Base-by-base conservation (phyloP, 441 rosid species). In the Gossypium trilobum region DNA sequence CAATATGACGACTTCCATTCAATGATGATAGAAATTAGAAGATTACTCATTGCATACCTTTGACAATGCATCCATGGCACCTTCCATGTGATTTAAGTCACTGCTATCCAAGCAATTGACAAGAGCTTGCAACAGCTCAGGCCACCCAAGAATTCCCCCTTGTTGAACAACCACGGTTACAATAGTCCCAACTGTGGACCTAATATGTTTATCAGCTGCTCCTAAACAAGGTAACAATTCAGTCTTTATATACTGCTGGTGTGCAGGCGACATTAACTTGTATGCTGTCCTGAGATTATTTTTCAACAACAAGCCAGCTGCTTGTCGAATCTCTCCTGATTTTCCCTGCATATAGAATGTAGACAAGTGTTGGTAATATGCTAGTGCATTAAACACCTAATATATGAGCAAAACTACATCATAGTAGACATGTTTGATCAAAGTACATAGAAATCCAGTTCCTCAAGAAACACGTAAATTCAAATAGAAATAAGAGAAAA, bases 11-110 rank as follows among this genome's bases (percentile, higher is more conserved):
- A 60, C 75, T 52, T 60, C 70, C 54, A 46, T 36, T 16, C 11
- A 60, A 58, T 29, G 44, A 27, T 58, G 66, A 13, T 33, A 22
- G 22, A 69, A n/a, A 71, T 33, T 50, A 57, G 71, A 69, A 44
- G 63, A 36, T 55, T 14, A 73, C 7, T 59, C 66, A 31, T 61
- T 23, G 22, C 69, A 75, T 84, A 95, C 99, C 99, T 95, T 95
- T 39, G 96, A 93, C 80, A 93, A 82, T 13, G 99, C 97, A 86
- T 95, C 99, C 97, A 95, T 91, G 0, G 99, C 97, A 68, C 99
- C 98, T 79, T 95, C 98, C 97, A 91, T 93, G 73, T 90, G 97
- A 89, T 93, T 87, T 0, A 82, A 75, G 63, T 90, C 94, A 83
- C 90, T 88, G 81, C 99, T 89, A 72, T 95, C 98, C 86, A 95